Conservation (phyloP, 129 eudicot genomes). For the Escallonia rubra region DNA sequence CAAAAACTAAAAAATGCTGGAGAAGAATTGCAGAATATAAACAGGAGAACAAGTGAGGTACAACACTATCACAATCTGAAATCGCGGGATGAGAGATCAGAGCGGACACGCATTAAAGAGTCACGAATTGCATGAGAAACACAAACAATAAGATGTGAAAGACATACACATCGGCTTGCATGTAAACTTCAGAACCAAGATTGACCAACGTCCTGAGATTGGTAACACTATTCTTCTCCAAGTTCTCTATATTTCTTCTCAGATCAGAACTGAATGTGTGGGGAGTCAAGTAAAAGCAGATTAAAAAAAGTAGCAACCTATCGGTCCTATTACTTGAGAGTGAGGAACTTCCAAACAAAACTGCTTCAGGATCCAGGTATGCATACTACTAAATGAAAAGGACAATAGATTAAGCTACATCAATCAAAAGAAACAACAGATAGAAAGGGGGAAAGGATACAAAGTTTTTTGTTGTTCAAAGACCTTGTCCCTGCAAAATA, state of each 20-base stretch:
- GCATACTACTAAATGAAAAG: background rate
- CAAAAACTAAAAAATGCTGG: background rate
- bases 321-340: no score
- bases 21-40: background rate
- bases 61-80: background rate
- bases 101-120: background rate
- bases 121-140: background rate
- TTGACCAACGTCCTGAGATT: slow-evolving; percentile 45
- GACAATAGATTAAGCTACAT: background rate
- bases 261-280: slow-evolving; percentile 63
- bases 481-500: slow-evolving; percentile 89
- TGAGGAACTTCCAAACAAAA: background rate
- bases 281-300: slow-evolving; percentile 27
- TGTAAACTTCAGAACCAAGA: no score
- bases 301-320: background rate
- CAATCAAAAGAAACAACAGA: slow-evolving; percentile 2
- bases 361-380: no score
- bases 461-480: slow-evolving; percentile 86
- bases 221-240: slow-evolving; percentile 84
- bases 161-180: background rate
- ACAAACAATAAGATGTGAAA: background rate
- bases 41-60: background rate
- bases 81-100: no score
- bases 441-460: slow-evolving; percentile 58
- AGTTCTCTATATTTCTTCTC: slow-evolving; percentile 63